A percentile compares a stretch with the other conserved stretches of the same genome.
phyloP scores from a whole-genome alignment of 129 eudicot genomes.

The Mikania micrantha region DNA sequence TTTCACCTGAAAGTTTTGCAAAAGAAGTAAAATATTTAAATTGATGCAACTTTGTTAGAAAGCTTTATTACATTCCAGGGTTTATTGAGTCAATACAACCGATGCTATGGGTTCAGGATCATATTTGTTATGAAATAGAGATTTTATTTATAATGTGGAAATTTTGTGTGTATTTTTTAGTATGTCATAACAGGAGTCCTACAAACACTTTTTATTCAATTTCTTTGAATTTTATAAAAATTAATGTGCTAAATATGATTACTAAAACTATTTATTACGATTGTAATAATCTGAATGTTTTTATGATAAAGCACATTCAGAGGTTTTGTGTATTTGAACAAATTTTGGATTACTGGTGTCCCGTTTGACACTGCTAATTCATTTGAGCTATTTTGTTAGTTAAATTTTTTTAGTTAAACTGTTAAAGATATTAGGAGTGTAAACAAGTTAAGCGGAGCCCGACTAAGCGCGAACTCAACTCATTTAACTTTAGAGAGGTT shows the following conservation, averaged over 20 bases:
- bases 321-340: background rate
- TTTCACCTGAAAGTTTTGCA: background rate
- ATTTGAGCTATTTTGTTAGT: background rate
- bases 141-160: background rate
- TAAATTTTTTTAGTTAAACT: background rate
- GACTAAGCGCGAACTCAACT: background rate
- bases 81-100: background rate
- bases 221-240: background rate
- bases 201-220: background rate
- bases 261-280: background rate
- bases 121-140: background rate
- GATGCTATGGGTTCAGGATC: background rate
- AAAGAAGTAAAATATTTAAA: too few relatives aligned
- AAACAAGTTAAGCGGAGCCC: too few relatives aligned
- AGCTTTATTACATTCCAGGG: background rate
- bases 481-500: background rate
- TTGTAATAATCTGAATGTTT: background rate
- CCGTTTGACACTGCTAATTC: background rate
- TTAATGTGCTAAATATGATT: background rate
- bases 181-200: background rate
- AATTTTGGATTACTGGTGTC: background rate
- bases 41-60: background rate
- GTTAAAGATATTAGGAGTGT: background rate
- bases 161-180: background rate
- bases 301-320: background rate